These are phyloP conservation scores for Rhodotorula sp. DNA, from an alignment of 1,284 basidiomycete genomes.

Conservation along the genomic window DNA sequence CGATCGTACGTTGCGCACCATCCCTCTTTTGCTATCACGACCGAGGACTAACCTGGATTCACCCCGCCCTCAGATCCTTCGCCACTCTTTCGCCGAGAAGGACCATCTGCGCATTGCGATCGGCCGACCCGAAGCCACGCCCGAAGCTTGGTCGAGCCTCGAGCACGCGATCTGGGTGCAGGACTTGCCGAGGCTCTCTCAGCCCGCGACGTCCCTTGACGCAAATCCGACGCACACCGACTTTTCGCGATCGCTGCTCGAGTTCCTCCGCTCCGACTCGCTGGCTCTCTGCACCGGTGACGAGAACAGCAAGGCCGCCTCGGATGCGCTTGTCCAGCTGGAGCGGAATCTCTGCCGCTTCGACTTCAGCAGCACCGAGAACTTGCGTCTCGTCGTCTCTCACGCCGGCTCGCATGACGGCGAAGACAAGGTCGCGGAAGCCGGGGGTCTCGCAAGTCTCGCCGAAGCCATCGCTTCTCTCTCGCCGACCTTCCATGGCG, in stretches of 20 bases:
- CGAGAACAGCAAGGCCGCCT: neutral
- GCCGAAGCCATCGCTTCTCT: neutral
- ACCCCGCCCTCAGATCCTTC: neutral
- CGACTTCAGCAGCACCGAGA: neutral
- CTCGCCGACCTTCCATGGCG: neutral
- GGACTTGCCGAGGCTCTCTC: neutral
- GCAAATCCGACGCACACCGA: neutral
- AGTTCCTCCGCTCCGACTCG: neutral
- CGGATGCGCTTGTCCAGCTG: neutral
- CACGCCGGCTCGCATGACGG: neutral
- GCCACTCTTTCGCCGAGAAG: neutral
- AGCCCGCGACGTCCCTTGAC: neutral
- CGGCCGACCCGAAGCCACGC: neutral
- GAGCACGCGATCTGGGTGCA: conserved; percentile 6
- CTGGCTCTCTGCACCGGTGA: neutral
- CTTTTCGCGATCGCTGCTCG: conserved; percentile 1
- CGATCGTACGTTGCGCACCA: neutral
- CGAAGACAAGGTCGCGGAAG: neutral
- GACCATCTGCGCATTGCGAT: conserved; percentile 5
- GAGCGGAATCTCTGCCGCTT: neutral
- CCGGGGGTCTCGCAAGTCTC: conserved; percentile 10
- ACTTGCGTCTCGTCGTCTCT: conserved; percentile 2
- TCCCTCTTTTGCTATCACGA: neutral
- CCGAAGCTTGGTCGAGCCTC: neutral
- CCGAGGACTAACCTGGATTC: neutral